Percentiles rank a stretch among this genome's conserved stretches.
Conservation (phyloP, 805 yeast species). For the Pichia exigua region DNA sequence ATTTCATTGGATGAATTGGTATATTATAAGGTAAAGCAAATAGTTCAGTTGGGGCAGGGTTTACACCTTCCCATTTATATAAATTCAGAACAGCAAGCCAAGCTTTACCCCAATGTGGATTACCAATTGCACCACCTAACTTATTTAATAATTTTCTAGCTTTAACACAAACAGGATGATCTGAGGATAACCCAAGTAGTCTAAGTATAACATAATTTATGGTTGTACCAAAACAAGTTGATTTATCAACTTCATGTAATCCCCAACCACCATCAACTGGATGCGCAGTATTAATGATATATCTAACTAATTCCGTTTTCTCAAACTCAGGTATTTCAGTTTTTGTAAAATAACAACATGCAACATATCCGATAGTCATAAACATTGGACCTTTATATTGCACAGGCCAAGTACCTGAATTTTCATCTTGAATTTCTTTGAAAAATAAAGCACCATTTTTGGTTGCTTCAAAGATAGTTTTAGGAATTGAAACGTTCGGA, state of each 20-base stretch:
- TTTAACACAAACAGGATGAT: conserved; percentile 68
- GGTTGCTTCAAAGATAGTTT: conserved; percentile 46
- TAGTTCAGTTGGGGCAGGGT: conserved; percentile 95
- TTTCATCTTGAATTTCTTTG: conserved; percentile 58
- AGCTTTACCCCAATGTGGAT: conserved; percentile 97
- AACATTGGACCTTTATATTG: conserved; percentile 98
- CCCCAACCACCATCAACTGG: conserved; percentile 99
- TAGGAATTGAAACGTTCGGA: conserved; percentile 18
- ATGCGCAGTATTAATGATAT: conserved; percentile 84
- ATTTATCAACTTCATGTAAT: conserved; percentile 81
- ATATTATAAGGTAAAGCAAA: conserved; percentile 78
- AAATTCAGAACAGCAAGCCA: conserved; percentile 78
- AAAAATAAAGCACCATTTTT: conserved; percentile 69
- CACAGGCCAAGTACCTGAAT: conserved; percentile 81
- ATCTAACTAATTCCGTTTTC: conserved; percentile 67
- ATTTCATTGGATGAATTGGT: conserved; percentile 88
- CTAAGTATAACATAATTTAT: conserved; percentile 80
- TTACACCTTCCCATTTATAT: conserved; percentile 93
- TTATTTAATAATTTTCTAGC: conserved; percentile 64
- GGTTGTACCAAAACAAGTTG: conserved; percentile 91
- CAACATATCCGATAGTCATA: conserved; percentile 84
- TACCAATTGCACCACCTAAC: conserved; percentile 83
- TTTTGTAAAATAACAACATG: conserved; percentile 60
- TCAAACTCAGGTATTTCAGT: conserved; percentile 60
- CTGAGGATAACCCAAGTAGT: conserved; percentile 63